Base-by-base conservation (phyloP, 2,329 filamentous ascomycete genomes). In the Ophiostoma novo-ulmi region DNA sequence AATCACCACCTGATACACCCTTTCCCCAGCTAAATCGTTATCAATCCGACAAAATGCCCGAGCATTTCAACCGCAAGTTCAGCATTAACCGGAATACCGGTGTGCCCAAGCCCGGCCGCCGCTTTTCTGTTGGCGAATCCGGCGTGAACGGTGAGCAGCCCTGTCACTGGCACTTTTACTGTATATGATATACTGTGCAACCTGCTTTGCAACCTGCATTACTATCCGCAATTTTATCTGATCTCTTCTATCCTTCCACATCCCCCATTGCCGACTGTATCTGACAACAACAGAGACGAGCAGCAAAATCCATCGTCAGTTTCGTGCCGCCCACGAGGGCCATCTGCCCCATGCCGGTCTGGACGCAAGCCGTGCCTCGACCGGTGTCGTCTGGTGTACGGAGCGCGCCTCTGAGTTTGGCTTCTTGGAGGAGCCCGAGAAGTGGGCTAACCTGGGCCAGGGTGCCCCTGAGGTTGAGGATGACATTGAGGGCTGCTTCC, bases 371-470 rank as follows among this genome's bases (percentile, higher is more conserved):
- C 88, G 93, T 79, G 91, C 93, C 64, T 96, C 92, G 20, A 98
- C 94, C 17, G 94, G 94, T 80, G 94, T 97, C 4, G 91, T 97
- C 74, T 97, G 94, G 94, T 93, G 90, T 74, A 93, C 90, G 3
- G 91, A 95, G 81, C 90, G 92, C 75, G 94, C 94, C 70, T 87
- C 89, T 78, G 93, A 97, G 81, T 91, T 94, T 81, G 94, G 94
- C 76, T 97, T 91, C 82, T 82, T 88, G 68, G 94, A 97, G 4
- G 85, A 94, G 75, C 94, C 93, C 13, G 85, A 91, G 1, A 81
- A 85, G 74, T 97, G 94, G 94, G 93, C 94, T 72, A 98, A 98
- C 79, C 84, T 98, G 69, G 94, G 94, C 41, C 94, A 97, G 82
- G 94, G 94, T 75, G 94, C 94, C 20, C 94, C 94, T 63, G 93